Evolutionary conservation across 83 land plant genomes (phyloP).

Genomic region (Diphasiastrum complanatum): DNA sequence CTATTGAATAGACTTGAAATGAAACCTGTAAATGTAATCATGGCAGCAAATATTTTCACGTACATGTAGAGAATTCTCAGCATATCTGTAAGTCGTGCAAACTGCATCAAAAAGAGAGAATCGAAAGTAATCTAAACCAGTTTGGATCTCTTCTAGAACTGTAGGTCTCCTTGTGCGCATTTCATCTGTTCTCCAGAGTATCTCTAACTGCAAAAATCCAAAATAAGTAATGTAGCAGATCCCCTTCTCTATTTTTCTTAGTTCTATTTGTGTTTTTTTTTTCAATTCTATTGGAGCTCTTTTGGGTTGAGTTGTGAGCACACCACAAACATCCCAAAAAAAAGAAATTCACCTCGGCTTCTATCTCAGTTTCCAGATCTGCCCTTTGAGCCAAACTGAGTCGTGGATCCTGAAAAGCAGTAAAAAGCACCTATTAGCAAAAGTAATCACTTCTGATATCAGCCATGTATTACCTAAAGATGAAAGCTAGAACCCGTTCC

Average conservation of each 20-base stretch:
- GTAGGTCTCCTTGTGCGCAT: conserved; percentile 29
- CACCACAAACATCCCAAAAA: neutral
- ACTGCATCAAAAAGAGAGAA: conserved; percentile 28
- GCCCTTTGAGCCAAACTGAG: conserved; percentile 28
- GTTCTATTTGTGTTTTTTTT: neutral
- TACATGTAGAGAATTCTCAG: conserved; percentile 26
- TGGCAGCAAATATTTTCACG: neutral
- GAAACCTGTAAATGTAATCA: neutral
- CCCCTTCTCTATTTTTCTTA: neutral
- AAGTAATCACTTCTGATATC: too few species aligned
- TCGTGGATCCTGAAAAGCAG: conserved; percentile 24
- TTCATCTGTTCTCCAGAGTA: conserved; percentile 35
- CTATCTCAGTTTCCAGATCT: conserved; percentile 24
- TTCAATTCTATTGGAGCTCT: neutral
- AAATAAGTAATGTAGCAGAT: neutral
- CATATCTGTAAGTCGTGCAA: conserved; percentile 31
- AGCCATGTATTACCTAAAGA: too few species aligned
- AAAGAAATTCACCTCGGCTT: conserved; percentile 23
- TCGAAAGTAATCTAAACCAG: conserved; percentile 31
- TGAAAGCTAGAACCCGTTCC: too few species aligned
- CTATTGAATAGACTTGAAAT: neutral
- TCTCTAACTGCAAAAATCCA: conserved; percentile 14
- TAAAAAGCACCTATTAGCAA: too few species aligned
- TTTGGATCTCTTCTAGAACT: conserved; percentile 25
- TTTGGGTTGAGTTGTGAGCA: neutral